These are phyloP conservation scores for Xylaria sp. DNA, from an alignment of 495 filamentous ascomycete genomes.

Conservation along the genomic window DNA sequence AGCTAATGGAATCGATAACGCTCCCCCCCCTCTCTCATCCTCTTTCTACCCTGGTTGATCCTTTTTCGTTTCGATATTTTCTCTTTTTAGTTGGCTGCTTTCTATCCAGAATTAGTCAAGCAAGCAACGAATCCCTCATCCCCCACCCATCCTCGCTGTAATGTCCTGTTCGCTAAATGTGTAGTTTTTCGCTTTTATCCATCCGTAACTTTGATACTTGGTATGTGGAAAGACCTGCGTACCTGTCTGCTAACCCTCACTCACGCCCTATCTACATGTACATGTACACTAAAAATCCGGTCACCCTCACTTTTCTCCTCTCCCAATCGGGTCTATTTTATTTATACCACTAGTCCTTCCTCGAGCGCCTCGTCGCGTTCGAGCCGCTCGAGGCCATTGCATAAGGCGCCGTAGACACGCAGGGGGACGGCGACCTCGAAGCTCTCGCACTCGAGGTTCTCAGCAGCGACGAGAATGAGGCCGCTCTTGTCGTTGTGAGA, in stretches of 20 bases:
- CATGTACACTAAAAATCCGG: background rate
- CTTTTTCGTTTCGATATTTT: background rate
- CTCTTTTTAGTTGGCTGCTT: background rate
- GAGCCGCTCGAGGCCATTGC: constrained; percentile 52
- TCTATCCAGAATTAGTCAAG: constrained; percentile 19
- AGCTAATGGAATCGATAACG: background rate
- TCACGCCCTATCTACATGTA: constrained; percentile 10
- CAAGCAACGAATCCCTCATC: background rate
- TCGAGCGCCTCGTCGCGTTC: constrained; percentile 55
- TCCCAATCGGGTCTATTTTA: background rate
- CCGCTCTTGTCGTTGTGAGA: constrained; percentile 74
- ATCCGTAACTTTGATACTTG: background rate
- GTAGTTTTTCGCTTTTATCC: constrained; percentile 18
- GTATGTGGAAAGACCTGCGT: background rate
- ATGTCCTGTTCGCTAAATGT: constrained; percentile 5
- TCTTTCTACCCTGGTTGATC: constrained; percentile 15
- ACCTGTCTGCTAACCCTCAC: background rate
- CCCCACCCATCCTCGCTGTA: background rate
- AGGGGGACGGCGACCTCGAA: constrained; percentile 89
- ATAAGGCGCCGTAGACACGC: constrained; percentile 77
- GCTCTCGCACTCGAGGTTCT: constrained; percentile 80
- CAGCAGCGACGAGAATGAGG: constrained; percentile 70
- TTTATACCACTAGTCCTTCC: constrained; percentile 57
- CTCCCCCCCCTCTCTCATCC: no score
- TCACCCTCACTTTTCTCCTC: background rate